Evolutionary conservation across 352 stramenopile species (phyloP).

Genomic region (Pythium aphanidermatum): DNA sequence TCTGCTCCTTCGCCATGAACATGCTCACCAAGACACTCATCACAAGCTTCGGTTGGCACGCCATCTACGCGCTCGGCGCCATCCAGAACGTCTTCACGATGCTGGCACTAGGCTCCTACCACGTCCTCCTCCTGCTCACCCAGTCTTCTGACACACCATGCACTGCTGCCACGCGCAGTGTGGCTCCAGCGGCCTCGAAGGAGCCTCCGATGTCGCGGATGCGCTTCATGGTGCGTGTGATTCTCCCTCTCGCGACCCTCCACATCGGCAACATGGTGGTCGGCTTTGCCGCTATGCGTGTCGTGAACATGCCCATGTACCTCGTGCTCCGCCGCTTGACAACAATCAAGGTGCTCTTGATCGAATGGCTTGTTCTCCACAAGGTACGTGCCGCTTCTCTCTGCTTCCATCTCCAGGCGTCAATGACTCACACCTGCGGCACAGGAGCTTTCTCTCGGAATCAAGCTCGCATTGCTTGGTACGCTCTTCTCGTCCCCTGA

Average conservation of each 20-base stretch:
- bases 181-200: no score
- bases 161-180: no score
- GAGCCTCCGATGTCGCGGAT: not conserved
- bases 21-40: constrained; percentile 69
- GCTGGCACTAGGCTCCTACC: constrained; percentile 26
- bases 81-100: constrained; percentile 63
- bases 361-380: constrained; percentile 67
- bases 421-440: not conserved
- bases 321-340: constrained; percentile 59
- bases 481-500: not conserved
- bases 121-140: no score
- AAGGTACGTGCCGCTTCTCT: constrained; percentile 23
- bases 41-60: constrained; percentile 51
- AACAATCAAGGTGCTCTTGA: constrained; percentile 70
- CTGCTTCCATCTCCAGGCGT: not conserved
- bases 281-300: constrained; percentile 54
- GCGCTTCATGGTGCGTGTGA: constrained; percentile 26
- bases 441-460: constrained; percentile 34
- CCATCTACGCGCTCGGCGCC: constrained; percentile 55
- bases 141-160: no score
- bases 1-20: constrained; percentile 69
- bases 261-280: constrained; percentile 61
- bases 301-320: constrained; percentile 77
- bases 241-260: constrained; percentile 43
- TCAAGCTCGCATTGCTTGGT: constrained; percentile 63